Evolutionary conservation across 2,329 filamentous ascomycete species (phyloP).

Genomic region (Cladosporium sp.): DNA sequence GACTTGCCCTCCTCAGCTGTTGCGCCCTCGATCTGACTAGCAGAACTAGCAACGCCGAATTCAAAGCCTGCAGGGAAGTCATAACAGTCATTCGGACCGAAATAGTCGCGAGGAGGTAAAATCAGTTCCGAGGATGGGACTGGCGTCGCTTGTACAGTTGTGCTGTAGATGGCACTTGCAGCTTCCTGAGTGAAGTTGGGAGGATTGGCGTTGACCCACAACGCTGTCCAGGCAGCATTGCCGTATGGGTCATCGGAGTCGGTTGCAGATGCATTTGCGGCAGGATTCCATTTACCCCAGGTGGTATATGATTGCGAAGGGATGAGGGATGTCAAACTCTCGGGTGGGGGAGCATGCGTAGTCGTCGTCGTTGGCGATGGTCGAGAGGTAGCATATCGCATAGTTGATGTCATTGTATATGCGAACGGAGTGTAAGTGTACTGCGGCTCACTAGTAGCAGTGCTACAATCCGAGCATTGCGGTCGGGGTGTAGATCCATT

Average conservation of each 20-base stretch:
- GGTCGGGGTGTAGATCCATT: slow-evolving; percentile 27
- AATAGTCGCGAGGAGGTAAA: slow-evolving; percentile 51
- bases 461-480: slow-evolving; percentile 27
- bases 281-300: slow-evolving; percentile 41
- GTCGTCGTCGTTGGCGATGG: slow-evolving; percentile 30
- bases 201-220: slow-evolving; percentile 35
- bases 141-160: slow-evolving; percentile 24
- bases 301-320: slow-evolving; percentile 36
- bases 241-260: slow-evolving; percentile 36
- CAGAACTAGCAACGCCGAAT: slow-evolving; percentile 32
- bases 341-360: slow-evolving; percentile 35
- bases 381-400: slow-evolving; percentile 35
- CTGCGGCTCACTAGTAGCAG: slow-evolving; percentile 17
- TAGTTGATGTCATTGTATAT: slow-evolving; percentile 38
- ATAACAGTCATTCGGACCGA: slow-evolving; percentile 34
- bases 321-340: slow-evolving; percentile 33
- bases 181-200: slow-evolving; percentile 36
- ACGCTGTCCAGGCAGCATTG: slow-evolving; percentile 36
- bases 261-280: slow-evolving; percentile 31
- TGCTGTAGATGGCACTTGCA: slow-evolving; percentile 32
- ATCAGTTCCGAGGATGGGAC: slow-evolving; percentile 53
- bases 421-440: slow-evolving; percentile 30
- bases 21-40: slow-evolving; percentile 32
- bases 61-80: slow-evolving; percentile 28
- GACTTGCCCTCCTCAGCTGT: slow-evolving; percentile 26